Evolutionary conservation across 805 yeast genomes (phyloP).

Genomic region (Candida easanensis): DNA sequence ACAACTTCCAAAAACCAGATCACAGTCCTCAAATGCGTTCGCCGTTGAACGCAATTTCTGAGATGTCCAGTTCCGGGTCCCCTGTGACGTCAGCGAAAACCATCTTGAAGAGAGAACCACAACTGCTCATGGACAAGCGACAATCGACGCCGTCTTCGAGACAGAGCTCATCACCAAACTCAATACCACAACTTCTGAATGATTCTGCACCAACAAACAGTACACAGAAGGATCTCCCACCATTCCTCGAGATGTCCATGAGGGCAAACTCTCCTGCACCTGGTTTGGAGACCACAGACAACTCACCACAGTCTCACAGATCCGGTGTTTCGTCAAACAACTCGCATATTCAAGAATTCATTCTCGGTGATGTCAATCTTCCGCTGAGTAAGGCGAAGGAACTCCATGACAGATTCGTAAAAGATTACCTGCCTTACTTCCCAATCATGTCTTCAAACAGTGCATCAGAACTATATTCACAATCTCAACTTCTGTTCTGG

Average conservation of each 20-base stretch:
- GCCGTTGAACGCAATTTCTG: constrained; percentile 15
- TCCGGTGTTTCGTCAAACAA: constrained; percentile 22
- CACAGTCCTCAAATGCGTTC: constrained; percentile 22
- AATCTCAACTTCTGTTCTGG: constrained; percentile 87
- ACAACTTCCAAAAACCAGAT: constrained; percentile 9
- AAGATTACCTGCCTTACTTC: constrained; percentile 66
- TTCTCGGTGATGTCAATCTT: constrained; percentile 71
- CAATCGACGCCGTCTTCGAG: constrained; percentile 24
- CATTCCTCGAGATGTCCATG: constrained; percentile 40
- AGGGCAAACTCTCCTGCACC: constrained; percentile 28
- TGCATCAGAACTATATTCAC: constrained; percentile 76
- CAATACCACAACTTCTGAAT: constrained; percentile 36
- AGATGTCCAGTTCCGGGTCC: constrained; percentile 7
- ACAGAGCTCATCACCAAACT: constrained; percentile 23
- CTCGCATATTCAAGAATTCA: constrained; percentile 54
- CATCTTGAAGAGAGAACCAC: constrained; percentile 42
- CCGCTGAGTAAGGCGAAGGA: constrained; percentile 66
- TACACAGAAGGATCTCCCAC: constrained; percentile 36
- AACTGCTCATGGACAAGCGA: constrained; percentile 35
- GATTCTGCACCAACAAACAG: constrained; percentile 42
- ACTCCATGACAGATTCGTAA: constrained; percentile 67
- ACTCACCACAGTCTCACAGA: constrained; percentile 25
- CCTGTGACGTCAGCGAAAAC: constrained; percentile 38
- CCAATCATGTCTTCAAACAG: constrained; percentile 73
- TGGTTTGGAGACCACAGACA: constrained; percentile 8